These are phyloP conservation scores for Neofusicoccum laricinum DNA, from an alignment of 2,329 filamentous ascomycete species.

Conservation along the genomic window DNA sequence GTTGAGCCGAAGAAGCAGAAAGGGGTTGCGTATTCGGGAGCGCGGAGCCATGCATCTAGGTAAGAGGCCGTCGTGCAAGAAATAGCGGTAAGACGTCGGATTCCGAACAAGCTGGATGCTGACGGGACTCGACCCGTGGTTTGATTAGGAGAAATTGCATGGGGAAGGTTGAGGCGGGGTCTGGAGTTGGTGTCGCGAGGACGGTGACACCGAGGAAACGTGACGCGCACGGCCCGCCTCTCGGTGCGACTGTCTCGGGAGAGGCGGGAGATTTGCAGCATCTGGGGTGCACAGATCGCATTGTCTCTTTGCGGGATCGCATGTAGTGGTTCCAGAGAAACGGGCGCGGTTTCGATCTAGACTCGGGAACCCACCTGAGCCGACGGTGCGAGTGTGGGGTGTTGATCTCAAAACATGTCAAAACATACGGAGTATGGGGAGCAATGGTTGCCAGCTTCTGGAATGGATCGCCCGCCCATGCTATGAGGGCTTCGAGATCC, in stretches of 20 bases:
- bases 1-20: background rate
- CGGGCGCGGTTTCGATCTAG: background rate
- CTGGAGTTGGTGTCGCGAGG: slow-evolving; percentile 1
- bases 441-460: background rate
- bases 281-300: background rate
- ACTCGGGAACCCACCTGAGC: background rate
- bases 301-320: background rate
- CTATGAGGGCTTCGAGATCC: background rate
- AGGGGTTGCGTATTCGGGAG: background rate
- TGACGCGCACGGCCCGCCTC: background rate
- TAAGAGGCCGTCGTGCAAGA: background rate
- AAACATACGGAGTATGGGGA: background rate
- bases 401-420: background rate
- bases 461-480: background rate
- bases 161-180: background rate
- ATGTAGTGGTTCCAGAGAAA: background rate
- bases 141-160: background rate
- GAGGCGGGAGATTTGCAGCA: slow-evolving; percentile 1
- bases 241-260: background rate
- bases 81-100: background rate
- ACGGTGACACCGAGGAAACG: background rate
- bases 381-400: background rate
- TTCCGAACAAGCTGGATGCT: background rate
- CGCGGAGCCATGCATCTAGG: background rate
- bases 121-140: background rate